These are phyloP conservation scores for Astragalus glycyphyllos DNA, from an alignment of 306 rosid genomes.

Conservation along the genomic window DNA sequence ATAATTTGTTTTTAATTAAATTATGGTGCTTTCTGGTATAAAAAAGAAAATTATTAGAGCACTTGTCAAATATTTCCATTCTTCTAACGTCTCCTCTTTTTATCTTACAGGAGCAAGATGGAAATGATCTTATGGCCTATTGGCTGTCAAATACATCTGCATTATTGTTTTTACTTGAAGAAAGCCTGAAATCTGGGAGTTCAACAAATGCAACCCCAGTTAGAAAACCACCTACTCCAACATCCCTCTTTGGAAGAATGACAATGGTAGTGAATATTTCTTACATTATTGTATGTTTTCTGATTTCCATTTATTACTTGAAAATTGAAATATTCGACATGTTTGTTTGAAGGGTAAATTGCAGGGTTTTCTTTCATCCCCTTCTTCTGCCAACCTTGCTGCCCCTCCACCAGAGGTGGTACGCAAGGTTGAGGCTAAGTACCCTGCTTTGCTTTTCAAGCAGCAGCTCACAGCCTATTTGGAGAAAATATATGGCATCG, in stretches of 20 bases:
- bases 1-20: background rate
- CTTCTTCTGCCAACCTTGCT: conserved; percentile 82
- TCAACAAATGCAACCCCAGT: conserved; percentile 61
- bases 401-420: conserved; percentile 66
- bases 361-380: conserved; percentile 96
- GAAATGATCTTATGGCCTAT: conserved; percentile 92
- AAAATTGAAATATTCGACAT: conserved; percentile 1
- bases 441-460: conserved; percentile 98
- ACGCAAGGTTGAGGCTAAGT: conserved; percentile 94
- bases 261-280: conserved; percentile 68
- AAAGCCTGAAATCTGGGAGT: conserved; percentile 75
- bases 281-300: conserved; percentile 8
- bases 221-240: conserved; percentile 78
- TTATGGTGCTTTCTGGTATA: conserved; percentile 17
- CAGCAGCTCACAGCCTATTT: conserved; percentile 99
- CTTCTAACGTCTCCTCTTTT: conserved; percentile 1
- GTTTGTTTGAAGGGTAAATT: conserved; percentile 44
- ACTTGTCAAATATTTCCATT: conserved; percentile 14
- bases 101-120: conserved; percentile 84
- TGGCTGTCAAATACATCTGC: conserved; percentile 95
- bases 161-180: conserved; percentile 83
- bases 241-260: conserved; percentile 98
- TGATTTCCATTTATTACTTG: conserved; percentile 17
- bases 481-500: conserved; percentile 94
- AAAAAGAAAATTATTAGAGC: background rate